A percentile compares a stretch with the other conserved stretches of the same genome.
These are phyloP conservation scores for Chaetomium sp. DNA, from an alignment of 2,329 filamentous ascomycete genomes.

Conservation along the genomic window DNA sequence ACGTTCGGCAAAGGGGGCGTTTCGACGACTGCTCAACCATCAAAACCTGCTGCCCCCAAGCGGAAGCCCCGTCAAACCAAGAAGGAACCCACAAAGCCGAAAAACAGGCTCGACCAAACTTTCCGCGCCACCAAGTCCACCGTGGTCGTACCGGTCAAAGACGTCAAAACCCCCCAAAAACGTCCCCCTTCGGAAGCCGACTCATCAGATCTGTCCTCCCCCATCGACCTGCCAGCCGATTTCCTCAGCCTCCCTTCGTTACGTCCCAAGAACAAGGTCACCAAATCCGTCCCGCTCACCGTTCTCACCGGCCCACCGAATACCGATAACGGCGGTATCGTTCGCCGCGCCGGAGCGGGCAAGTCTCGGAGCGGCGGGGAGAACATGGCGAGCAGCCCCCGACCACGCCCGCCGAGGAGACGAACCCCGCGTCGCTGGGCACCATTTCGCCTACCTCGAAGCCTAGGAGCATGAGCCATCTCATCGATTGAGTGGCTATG, in stretches of 20 bases:
- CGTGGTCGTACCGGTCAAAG: slow-evolving; percentile 23
- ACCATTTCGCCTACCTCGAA: slow-evolving; percentile 50
- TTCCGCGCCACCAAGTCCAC: slow-evolving; percentile 40
- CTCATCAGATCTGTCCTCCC: slow-evolving; percentile 35
- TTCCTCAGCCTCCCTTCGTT: slow-evolving; percentile 32
- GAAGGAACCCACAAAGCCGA: slow-evolving; percentile 40
- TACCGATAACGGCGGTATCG: not conserved
- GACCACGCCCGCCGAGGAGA: slow-evolving; percentile 6
- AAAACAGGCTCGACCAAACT: slow-evolving; percentile 44
- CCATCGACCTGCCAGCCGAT: slow-evolving; percentile 28
- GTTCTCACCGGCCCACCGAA: slow-evolving; percentile 16
- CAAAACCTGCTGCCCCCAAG: slow-evolving; percentile 36
- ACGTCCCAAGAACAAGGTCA: slow-evolving; percentile 35
- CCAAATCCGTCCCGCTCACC: slow-evolving; percentile 21
- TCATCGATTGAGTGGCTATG: slow-evolving; percentile 40
- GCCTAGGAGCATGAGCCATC: slow-evolving; percentile 45
- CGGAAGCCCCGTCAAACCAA: slow-evolving; percentile 41
- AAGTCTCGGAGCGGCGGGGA: not conserved
- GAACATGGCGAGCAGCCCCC: not conserved
- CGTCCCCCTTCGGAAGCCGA: slow-evolving; percentile 24
- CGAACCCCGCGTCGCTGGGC: not conserved
- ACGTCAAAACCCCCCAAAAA: slow-evolving; percentile 28
- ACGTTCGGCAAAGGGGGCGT: slow-evolving; percentile 42
- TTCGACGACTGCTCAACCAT: slow-evolving; percentile 36
- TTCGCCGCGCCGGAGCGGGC: not conserved